These are phyloP conservation scores for Kwoniella botswanensis DNA, from an alignment of 768 basidiomycete species.

Conservation along the genomic window DNA sequence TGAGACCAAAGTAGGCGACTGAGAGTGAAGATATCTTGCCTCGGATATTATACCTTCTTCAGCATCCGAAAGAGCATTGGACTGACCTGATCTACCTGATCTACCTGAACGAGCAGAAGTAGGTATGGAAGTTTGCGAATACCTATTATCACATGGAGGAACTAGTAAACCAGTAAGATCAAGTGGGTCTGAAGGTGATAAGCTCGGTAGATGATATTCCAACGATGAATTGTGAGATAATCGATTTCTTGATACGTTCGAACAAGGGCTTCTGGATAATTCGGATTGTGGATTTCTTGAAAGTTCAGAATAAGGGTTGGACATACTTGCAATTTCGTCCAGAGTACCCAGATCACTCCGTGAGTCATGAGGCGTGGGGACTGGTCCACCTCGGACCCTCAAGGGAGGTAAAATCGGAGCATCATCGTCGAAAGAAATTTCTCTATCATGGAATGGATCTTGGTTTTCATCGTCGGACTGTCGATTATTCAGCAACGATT, in stretches of 20 bases:
- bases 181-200: conserved; percentile 63
- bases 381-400: conserved; percentile 27
- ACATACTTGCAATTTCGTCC: conserved; percentile 29
- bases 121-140: conserved; percentile 22
- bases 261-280: conserved; percentile 8
- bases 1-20: conserved; percentile 29
- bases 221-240: conserved; percentile 52
- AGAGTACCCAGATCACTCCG: conserved; percentile 35
- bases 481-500: conserved; percentile 22
- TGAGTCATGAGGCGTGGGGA: conserved; percentile 54
- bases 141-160: conserved; percentile 17
- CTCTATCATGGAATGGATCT: conserved; percentile 27
- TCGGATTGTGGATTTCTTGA: conserved; percentile 21
- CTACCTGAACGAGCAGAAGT: conserved; percentile 21
- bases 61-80: conserved; percentile 27
- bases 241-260: conserved; percentile 37
- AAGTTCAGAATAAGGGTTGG: conserved; percentile 24
- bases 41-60: conserved; percentile 43
- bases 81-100: conserved; percentile 19
- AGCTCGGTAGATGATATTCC: conserved; percentile 59
- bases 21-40: conserved; percentile 19
- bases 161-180: conserved; percentile 63
- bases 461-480: conserved; percentile 14
- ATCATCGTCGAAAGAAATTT: conserved; percentile 31
- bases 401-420: conserved; percentile 57